Evolutionary conservation across 129 eudicot species (phyloP), one percentile per base, ranked within the genome.

Genomic region (Tagetes patula): DNA sequence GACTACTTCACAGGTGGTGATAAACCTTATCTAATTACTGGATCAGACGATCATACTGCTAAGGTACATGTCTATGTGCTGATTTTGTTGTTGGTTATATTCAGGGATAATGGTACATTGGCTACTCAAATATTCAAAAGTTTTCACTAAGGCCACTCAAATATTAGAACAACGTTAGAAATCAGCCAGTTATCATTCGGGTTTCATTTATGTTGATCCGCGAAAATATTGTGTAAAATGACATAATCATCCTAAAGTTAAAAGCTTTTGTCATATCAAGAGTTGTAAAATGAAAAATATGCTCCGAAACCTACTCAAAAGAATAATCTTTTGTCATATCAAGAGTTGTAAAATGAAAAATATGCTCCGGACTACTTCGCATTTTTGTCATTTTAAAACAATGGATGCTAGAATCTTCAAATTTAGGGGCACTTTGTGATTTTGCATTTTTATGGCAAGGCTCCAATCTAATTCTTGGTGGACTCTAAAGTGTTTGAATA

Each of bases 41-140:
- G 99, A 71, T 94, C 99, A 53, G 99, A 94, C 85, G 99, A 94
- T 74, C 96, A 90, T 73, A 94, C 99, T 54, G 97, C 99, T 32
- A 94, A 94, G 96, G 99, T 94, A 3, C 81, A 77, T 73, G 45
- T 61, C 50, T 70, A 4, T 55, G 69, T 63, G 13, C 8, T 61
- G 11, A 54, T 60, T 73, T 11, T 64, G 27, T 9, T 61, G 42
- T 8, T 34, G 42, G 34, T 34, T 34, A 60, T 33, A 10, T 60
- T 60, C 3, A 11, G 7, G 65, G 42, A 60, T 58, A 58, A 8
- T 60, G 43, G 12, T 60, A 11, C 42, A 60, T 12, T 31, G 3
- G 65, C 42, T 60, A 33, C 65, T 60, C 43, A 60, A 60, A 55
- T 55, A 55, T 60, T 60, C 20, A 60, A 34, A 34, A 10, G n/a